phyloP scores from a whole-genome alignment of 257 asterid species.

The Lantana camara region DNA sequence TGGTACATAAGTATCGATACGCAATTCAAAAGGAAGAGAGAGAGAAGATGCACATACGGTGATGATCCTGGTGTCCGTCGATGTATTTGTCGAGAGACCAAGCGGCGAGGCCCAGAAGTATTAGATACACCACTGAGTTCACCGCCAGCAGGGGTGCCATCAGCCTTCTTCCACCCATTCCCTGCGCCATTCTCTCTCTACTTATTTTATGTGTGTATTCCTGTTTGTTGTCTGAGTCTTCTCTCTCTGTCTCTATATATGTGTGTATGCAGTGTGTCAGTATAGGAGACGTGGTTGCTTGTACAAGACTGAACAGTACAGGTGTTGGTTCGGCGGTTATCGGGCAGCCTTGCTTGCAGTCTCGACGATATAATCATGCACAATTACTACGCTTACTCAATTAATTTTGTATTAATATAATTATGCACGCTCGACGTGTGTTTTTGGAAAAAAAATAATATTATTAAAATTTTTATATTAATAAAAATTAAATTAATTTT shows the following conservation, averaged over 20 bases:
- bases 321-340: slow-evolving; percentile 7
- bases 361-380: too few relatives aligned
- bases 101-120: slow-evolving; percentile 59
- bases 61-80: slow-evolving; percentile 80
- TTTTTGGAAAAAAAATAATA: too few relatives aligned
- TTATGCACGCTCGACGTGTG: too few relatives aligned
- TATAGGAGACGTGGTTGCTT: slow-evolving; percentile 38
- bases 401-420: too few relatives aligned
- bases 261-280: background rate
- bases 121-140: slow-evolving; percentile 62
- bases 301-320: slow-evolving; percentile 14
- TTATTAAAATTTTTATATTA: too few relatives aligned
- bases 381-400: too few relatives aligned
- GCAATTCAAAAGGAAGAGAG: too few relatives aligned
- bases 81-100: slow-evolving; percentile 89
- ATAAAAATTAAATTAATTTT: too few relatives aligned
- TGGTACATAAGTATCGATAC: too few relatives aligned
- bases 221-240: too few relatives aligned
- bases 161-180: slow-evolving; percentile 59
- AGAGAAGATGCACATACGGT: slow-evolving; percentile 39
- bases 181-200: slow-evolving; percentile 44
- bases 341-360: too few relatives aligned
- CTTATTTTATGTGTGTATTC: background rate
- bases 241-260: background rate
- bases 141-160: slow-evolving; percentile 65